Evolutionary conservation across 2,329 filamentous ascomycete species (phyloP).

Genomic region (Ceratocystis variospora): DNA sequence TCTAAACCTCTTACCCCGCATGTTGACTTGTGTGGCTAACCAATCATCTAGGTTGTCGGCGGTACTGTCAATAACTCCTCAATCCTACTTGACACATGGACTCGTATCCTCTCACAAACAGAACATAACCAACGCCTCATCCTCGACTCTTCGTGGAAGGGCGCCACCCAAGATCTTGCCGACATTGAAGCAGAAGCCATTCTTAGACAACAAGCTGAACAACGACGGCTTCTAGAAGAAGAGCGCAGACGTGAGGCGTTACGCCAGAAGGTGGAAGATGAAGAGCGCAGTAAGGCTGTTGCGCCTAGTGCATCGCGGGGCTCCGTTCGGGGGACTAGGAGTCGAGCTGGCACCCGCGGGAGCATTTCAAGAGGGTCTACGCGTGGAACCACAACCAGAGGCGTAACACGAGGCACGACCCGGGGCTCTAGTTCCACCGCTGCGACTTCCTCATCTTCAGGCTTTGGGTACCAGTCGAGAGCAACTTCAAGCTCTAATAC

Average conservation of each 20-base stretch:
- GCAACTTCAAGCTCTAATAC: conserved; percentile 22
- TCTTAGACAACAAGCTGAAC: conserved; percentile 59
- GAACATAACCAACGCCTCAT: conserved; percentile 94
- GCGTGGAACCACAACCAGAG: conserved; percentile 1
- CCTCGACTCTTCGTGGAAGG: conserved; percentile 77
- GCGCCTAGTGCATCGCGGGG: conserved; percentile 24
- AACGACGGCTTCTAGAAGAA: conserved; percentile 64
- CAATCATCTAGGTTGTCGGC: conserved; percentile 53
- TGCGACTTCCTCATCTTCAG: conserved; percentile 19
- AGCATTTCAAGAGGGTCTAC: conserved; percentile 17
- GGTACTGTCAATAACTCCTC: conserved; percentile 78
- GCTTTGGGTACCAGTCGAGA: conserved; percentile 24
- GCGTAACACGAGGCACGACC: background rate
- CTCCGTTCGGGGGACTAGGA: background rate
- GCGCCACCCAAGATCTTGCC: conserved; percentile 71
- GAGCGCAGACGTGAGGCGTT: conserved; percentile 63
- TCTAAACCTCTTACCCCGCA: background rate
- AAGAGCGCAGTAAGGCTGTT: conserved; percentile 32
- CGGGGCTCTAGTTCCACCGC: conserved; percentile 5
- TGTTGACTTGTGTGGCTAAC: background rate
- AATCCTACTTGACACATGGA: conserved; percentile 86
- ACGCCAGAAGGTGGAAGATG: conserved; percentile 48
- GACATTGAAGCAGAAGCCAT: conserved; percentile 72
- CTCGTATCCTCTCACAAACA: conserved; percentile 85
- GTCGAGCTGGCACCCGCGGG: background rate